Evolutionary conservation across 139 green algal species (phyloP), one percentile per base, ranked within the genome.

Genomic region (Limnomonas spitsbergensis): DNA sequence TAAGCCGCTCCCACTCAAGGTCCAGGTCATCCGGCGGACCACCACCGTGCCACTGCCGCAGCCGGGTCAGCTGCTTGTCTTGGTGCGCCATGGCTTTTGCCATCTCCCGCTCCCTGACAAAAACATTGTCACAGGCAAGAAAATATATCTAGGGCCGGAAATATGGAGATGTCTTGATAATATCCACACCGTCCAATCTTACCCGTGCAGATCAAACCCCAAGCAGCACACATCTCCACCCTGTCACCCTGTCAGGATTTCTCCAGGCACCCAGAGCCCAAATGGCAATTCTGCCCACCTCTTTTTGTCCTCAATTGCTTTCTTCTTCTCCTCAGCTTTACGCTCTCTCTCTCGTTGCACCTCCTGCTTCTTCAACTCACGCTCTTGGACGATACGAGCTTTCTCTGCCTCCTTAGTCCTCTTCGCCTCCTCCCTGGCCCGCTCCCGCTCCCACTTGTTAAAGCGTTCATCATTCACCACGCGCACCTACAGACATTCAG

Each of bases 21-120:
- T 96, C 92, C 38, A 89, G 56, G 68, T 97, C 93, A 78, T 97
- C 93, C 4, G 87, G 88, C 2, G 86, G 86, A 0, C 85, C 88
- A 2, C 35, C 67, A n/a, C 68, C 68, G 29, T 74, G 68, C 7
- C 29, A 4, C 47, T 84, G 39, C 38, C 85, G 52, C 53, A 86
- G 53, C 31, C 83, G 79, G 38, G 85, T 83, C 40, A 83, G 73
- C 53, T 80, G 66, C 53, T 86, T 83, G 71, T 89, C 84, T 73
- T 91, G 83, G 6, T 70, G 42, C 40, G 69, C 70, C 53, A 90
- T 52, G 6, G 68, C 68, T 32, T 74, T n/a, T 7, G 61, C 61
- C 61, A 72, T 72, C 29, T 72, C 61, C 61, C 29, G 9, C 61
- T 72, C 61, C 61, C 61, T 39, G 14, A 61, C n/a, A n/a, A n/a